Conservation (phyloP, 768 basidiomycete genomes). For the Glaciozyma martinii region DNA sequence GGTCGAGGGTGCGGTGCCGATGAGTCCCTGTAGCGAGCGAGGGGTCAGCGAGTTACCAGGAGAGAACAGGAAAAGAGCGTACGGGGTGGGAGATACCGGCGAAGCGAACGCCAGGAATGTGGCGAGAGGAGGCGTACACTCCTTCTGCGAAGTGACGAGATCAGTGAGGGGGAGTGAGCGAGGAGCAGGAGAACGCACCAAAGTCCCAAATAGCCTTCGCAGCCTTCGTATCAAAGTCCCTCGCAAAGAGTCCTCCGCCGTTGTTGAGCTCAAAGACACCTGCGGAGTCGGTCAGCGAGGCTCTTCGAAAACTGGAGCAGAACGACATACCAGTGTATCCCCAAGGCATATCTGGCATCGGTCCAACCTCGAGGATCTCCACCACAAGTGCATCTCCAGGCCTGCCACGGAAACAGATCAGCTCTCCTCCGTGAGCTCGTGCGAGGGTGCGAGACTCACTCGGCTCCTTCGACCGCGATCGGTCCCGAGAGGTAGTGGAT, state of each 20-base stretch:
- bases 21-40: constrained; percentile 18
- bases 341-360: constrained; percentile 54
- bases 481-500: constrained; percentile 71
- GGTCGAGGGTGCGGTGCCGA: constrained; percentile 63
- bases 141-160: constrained; percentile 38
- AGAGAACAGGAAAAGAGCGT: constrained; percentile 48
- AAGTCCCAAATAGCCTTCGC: constrained; percentile 77
- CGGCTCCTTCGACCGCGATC: constrained; percentile 62
- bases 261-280: constrained; percentile 67
- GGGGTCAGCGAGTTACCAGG: neutral
- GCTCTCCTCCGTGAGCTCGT: neutral
- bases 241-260: constrained; percentile 63
- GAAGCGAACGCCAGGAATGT: constrained; percentile 70
- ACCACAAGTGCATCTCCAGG: constrained; percentile 72
- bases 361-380: constrained; percentile 57
- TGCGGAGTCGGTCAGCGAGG: constrained; percentile 30
- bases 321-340: constrained; percentile 52
- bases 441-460: constrained; percentile 31
- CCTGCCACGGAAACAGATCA: neutral
- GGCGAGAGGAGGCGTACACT: constrained; percentile 62
- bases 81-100: constrained; percentile 63
- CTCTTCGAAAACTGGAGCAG: neutral
- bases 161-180: neutral
- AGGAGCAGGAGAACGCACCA: constrained; percentile 37
- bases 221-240: constrained; percentile 58